Evolutionary conservation across 345 rosid species (phyloP), one percentile per base, ranked within the genome.

Genomic region (Eucalyptus paniculata): DNA sequence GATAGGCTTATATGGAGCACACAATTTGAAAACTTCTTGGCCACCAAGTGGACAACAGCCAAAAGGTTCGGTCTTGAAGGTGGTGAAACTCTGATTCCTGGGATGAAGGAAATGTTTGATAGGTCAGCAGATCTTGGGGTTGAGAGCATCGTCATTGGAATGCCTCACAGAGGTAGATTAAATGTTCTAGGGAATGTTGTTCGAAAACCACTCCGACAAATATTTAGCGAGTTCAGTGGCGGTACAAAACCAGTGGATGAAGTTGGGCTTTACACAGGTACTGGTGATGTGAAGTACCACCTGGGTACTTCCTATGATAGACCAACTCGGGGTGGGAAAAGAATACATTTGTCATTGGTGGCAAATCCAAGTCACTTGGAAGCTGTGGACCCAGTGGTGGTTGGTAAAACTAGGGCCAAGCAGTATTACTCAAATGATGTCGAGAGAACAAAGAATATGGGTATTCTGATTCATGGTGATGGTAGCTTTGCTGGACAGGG

Each of bases 271-370:
- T 87, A 90, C 83, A 87, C 91, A 12, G 91, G 91, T 51, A 90
- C 91, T 87, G 91, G 91, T 83, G 91, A 90, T 90, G 91, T 90
- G 50, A 90, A 90, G 89, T 90, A 90, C 89, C 89, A 90, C 86
- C 53, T 90, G 69, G 91, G 91, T 81, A 90, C 91, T 45, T 90
- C 91, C 82, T 90, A 90, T 62, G 91, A 90, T 83, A 82, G 91
- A 17, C 91, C 91, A 81, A 90, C 91, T 32, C 80, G 89, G 83
- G 91, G 91, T 50, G 91, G 91, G 30, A 90, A 88, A 82, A 90
- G 91, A 65, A 82, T 90, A 90, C 91, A 90, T 88, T 86, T 90
- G 83, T 90, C 91, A 9, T 65, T 90, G 67, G 89, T 90, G 47
- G 91, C 91, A 45, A 90, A 90, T 87, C 91, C 91, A 26, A 90